Conservation (phyloP, 805 yeast species). For the Cyberlindnera xylosilytica region DNA sequence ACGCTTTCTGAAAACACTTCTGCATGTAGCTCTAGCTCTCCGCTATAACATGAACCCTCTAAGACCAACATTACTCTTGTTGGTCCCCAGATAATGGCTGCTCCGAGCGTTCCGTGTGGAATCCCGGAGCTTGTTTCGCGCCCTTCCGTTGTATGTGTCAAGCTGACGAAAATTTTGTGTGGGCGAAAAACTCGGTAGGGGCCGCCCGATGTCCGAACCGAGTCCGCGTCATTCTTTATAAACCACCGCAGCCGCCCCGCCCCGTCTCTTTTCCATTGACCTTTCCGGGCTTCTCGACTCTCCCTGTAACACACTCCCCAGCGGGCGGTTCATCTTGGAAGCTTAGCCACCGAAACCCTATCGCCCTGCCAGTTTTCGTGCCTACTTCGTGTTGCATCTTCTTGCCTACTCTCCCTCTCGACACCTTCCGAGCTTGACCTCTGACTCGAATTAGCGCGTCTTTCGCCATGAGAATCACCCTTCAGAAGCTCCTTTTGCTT, state of each 20-base stretch:
- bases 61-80: too few relatives aligned
- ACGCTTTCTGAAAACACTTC: too few relatives aligned
- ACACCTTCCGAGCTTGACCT: too few relatives aligned
- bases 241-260: constrained; percentile 3
- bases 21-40: too few relatives aligned
- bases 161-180: constrained; percentile 1
- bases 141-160: constrained; percentile 14
- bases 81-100: not conserved
- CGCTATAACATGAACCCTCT: too few relatives aligned
- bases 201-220: constrained; percentile 11
- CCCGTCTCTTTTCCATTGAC: not conserved
- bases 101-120: not conserved
- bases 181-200: constrained; percentile 7
- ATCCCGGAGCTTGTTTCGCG: constrained; percentile 2
- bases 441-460: too few relatives aligned
- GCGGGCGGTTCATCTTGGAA: too few relatives aligned
- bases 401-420: too few relatives aligned
- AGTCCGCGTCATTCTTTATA: not conserved
- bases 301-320: not conserved
- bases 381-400: not conserved
- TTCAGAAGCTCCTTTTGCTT: constrained; percentile 1
- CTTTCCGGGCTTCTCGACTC: not conserved
- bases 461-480: constrained; percentile 4
- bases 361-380: not conserved
- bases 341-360: too few relatives aligned